Evolutionary conservation across 345 rosid genomes (phyloP).

Genomic region (Carallia brachiata): DNA sequence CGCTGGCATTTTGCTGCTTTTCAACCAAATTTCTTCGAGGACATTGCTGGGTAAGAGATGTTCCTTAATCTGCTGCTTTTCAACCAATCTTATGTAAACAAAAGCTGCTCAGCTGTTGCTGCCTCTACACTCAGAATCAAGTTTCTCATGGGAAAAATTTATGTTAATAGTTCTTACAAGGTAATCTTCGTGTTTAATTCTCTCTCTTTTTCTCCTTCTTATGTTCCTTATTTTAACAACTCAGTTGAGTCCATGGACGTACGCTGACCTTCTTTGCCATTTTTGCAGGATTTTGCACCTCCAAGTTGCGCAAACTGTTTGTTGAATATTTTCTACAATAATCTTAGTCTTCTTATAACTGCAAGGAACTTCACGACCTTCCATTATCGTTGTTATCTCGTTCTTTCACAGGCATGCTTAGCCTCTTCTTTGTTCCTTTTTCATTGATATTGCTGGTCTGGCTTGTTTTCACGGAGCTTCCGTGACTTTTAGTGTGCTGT

Average conservation of each 20-base stretch:
- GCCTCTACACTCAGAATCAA: no score
- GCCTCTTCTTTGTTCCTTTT: neutral
- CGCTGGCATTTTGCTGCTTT: no score
- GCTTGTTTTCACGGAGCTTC: neutral
- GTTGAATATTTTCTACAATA: constrained; percentile 4
- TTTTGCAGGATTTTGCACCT: constrained; percentile 8
- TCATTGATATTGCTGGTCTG: constrained; percentile 9
- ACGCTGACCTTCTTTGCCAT: constrained; percentile 12
- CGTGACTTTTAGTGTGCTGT: neutral
- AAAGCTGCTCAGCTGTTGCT: no score
- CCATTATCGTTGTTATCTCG: constrained; percentile 3
- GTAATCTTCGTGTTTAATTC: constrained; percentile 4
- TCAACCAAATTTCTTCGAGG: no score
- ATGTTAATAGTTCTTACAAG: neutral
- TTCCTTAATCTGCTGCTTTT: no score
- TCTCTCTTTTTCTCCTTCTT: constrained; percentile 12
- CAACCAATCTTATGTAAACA: no score
- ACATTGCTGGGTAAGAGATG: no score
- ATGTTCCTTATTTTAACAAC: constrained; percentile 9
- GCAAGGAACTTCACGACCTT: constrained; percentile 16
- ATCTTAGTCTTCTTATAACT: constrained; percentile 17
- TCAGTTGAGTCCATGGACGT: constrained; percentile 1
- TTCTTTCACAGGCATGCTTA: neutral
- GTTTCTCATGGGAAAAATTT: no score
- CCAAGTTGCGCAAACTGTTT: constrained; percentile 15